phyloP scores from a whole-genome alignment of 164 flowering plant genomes.

The Magnolia changhungtana region DNA sequence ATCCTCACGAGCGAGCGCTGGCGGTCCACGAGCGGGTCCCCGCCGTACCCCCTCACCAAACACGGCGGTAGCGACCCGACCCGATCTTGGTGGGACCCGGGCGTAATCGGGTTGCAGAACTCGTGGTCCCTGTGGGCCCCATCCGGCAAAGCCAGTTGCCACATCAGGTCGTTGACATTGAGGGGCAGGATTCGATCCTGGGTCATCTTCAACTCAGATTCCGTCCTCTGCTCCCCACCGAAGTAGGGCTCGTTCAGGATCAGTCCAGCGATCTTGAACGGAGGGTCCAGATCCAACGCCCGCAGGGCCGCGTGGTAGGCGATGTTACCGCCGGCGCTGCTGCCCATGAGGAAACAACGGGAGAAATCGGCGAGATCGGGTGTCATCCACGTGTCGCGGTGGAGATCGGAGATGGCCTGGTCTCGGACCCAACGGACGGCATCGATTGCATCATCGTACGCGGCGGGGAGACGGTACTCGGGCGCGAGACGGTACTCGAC shows the following conservation, averaged over 20 bases:
- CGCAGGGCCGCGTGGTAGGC: constrained; percentile 53
- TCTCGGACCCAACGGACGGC: constrained; percentile 32
- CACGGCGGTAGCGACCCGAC: constrained; percentile 42
- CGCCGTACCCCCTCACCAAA: constrained; percentile 21
- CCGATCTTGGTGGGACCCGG: constrained; percentile 4
- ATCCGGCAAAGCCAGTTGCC: constrained; percentile 49
- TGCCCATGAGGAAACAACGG: constrained; percentile 51
- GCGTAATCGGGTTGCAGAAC: constrained; percentile 39
- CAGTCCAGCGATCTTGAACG: constrained; percentile 48
- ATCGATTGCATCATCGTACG: constrained; percentile 50
- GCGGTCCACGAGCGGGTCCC: constrained; percentile 31
- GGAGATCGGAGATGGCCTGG: neutral
- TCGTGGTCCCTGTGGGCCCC: constrained; percentile 56
- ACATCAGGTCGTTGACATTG: constrained; percentile 37
- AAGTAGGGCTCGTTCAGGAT: constrained; percentile 51
- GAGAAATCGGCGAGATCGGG: constrained; percentile 41
- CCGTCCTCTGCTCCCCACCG: constrained; percentile 49
- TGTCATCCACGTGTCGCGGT: constrained; percentile 37
- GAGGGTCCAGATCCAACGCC: constrained; percentile 17
- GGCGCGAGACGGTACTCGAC: constrained; percentile 39
- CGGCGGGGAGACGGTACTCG: constrained; percentile 34
- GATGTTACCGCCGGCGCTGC: constrained; percentile 65
- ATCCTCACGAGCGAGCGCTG: constrained; percentile 30
- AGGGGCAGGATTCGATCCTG: constrained; percentile 42
- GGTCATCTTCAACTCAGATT: constrained; percentile 39